A percentile compares a stretch with the other conserved stretches of the same genome.
phyloP scores from a whole-genome alignment of 2,329 filamentous ascomycete genomes.

The Aspergillus thermomutatus region DNA sequence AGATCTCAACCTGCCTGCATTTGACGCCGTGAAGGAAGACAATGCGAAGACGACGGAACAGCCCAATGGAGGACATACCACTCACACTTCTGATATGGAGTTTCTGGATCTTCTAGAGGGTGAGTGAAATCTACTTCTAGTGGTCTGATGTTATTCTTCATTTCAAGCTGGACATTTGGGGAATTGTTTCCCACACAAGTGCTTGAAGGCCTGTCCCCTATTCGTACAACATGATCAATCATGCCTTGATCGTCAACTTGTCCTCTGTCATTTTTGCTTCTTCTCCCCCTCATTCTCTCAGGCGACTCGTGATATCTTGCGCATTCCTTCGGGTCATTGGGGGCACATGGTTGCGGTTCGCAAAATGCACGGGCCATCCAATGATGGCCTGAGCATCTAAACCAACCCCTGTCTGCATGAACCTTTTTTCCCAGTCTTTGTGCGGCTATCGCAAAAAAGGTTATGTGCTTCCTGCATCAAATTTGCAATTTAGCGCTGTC shows the following conservation, averaged over 20 bases:
- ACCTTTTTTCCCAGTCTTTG: slow-evolving; percentile 5
- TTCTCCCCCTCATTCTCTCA: slow-evolving; percentile 1
- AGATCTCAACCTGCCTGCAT: slow-evolving; percentile 31
- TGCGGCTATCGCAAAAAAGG: slow-evolving; percentile 10
- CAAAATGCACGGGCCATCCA: slow-evolving; percentile 14
- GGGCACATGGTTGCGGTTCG: not conserved
- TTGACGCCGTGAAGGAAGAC: slow-evolving; percentile 31
- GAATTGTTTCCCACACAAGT: not conserved
- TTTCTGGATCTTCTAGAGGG: slow-evolving; percentile 42
- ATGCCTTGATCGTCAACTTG: slow-evolving; percentile 1
- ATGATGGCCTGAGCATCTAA: not conserved
- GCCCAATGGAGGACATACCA: slow-evolving; percentile 16
- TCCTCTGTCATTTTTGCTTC: not conserved
- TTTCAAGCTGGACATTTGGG: slow-evolving; percentile 2
- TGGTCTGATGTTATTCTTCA: not conserved
- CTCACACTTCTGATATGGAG: slow-evolving; percentile 30
- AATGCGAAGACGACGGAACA: slow-evolving; percentile 19
- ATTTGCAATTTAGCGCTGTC: slow-evolving; percentile 11
- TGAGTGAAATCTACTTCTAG: slow-evolving; percentile 26
- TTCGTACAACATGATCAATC: not conserved
- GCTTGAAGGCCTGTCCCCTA: not conserved
- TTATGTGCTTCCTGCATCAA: not conserved
- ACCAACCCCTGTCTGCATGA: slow-evolving; percentile 8
- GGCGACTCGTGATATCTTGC: not conserved
- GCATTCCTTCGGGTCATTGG: not conserved